Conservation (phyloP, 345 rosid species). For the Populus tremula region DNA sequence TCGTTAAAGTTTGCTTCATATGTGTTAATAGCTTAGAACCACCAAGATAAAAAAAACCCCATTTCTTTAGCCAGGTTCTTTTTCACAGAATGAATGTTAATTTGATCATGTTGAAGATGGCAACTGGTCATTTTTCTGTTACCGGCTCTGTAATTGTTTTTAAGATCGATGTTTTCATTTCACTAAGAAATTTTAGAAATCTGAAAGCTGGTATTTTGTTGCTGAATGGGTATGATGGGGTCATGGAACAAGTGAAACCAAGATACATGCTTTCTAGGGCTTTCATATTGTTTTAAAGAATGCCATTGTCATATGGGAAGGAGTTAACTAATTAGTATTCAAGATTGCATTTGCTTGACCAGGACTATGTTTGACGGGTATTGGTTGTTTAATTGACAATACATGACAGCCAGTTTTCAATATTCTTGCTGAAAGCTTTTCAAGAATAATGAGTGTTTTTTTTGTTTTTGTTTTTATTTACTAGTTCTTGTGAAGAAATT, state of each 20-base stretch:
- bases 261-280: too few species aligned
- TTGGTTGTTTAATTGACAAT: not conserved
- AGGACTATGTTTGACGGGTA: not conserved
- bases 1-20: not conserved
- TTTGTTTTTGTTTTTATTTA: too few species aligned
- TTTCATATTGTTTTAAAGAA: not conserved
- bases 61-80: not conserved
- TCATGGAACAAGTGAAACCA: not conserved
- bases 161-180: not conserved
- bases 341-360: not conserved
- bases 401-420: not conserved
- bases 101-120: not conserved
- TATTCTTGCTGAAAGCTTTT: not conserved
- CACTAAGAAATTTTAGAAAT: not conserved
- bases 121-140: not conserved
- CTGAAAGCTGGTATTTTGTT: not conserved
- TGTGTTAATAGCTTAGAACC: not conserved
- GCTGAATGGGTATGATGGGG: not conserved
- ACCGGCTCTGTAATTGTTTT: not conserved
- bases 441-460: not conserved
- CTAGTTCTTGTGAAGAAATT: not conserved
- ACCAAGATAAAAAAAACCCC: not conserved
- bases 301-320: not conserved
- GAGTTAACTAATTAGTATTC: not conserved
- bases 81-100: not conserved